Evolutionary conservation across 2,329 filamentous ascomycete species (phyloP).

Genomic region (Volutella citrinella): DNA sequence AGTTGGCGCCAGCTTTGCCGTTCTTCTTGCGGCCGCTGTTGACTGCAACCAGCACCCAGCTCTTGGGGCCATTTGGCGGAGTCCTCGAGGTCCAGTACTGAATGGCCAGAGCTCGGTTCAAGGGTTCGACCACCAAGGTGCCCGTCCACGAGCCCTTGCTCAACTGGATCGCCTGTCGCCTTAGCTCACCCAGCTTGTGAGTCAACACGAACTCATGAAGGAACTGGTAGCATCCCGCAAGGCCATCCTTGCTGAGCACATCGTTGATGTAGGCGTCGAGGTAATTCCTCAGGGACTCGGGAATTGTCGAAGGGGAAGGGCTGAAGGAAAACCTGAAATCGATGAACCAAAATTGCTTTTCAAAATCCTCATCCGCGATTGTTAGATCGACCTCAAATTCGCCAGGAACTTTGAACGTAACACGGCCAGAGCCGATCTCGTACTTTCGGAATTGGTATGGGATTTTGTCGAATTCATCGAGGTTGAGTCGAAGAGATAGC

Average conservation of each 20-base stretch:
- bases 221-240: slow-evolving; percentile 79
- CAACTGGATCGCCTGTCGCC: slow-evolving; percentile 72
- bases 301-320: slow-evolving; percentile 61
- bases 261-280: slow-evolving; percentile 73
- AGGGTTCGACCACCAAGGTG: slow-evolving; percentile 70
- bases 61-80: slow-evolving; percentile 61
- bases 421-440: slow-evolving; percentile 78
- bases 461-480: slow-evolving; percentile 75
- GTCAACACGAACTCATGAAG: slow-evolving; percentile 86
- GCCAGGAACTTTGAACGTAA: slow-evolving; percentile 76
- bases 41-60: slow-evolving; percentile 87
- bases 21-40: slow-evolving; percentile 58
- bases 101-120: slow-evolving; percentile 79
- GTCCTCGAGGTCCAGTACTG: slow-evolving; percentile 80
- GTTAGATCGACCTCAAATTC: slow-evolving; percentile 95
- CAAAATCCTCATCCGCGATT: slow-evolving; percentile 79
- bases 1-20: slow-evolving; percentile 36
- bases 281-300: slow-evolving; percentile 60
- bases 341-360: slow-evolving; percentile 89
- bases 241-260: slow-evolving; percentile 64
- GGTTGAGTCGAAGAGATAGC: slow-evolving; percentile 76
- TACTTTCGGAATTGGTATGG: slow-evolving; percentile 77
- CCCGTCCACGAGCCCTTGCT: slow-evolving; percentile 72
- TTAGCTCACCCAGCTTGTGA: slow-evolving; percentile 82
- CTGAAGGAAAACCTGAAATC: slow-evolving; percentile 83